Conservation (phyloP, 139 green algal genomes). For the Tetratostichococcus sp. region DNA sequence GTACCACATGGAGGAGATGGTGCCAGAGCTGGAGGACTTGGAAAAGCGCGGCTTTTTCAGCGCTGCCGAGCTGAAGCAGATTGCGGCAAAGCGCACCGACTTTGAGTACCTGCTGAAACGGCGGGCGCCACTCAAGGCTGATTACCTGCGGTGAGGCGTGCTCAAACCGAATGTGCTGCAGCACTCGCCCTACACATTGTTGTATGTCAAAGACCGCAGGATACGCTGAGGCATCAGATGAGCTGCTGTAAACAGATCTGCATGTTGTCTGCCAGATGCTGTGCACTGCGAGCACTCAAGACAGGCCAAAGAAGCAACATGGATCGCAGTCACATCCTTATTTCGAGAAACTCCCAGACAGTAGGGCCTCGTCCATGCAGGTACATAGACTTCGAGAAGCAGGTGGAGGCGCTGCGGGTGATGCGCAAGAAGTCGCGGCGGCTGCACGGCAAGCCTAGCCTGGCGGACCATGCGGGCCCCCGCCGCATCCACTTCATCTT, state of each 20-base stretch:
- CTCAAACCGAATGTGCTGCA: too few species aligned
- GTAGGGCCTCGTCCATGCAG: too few species aligned
- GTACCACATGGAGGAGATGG: slow-evolving; percentile 89
- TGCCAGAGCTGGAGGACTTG: slow-evolving; percentile 92
- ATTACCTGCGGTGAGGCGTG: slow-evolving; percentile 64
- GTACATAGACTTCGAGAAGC: slow-evolving; percentile 76
- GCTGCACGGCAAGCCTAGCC: slow-evolving; percentile 44
- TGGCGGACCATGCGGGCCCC: slow-evolving; percentile 65
- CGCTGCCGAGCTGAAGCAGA: slow-evolving; percentile 67
- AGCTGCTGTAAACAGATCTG: too few species aligned
- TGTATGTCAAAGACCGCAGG: too few species aligned
- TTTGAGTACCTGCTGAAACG: slow-evolving; percentile 90
- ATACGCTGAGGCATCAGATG: too few species aligned
- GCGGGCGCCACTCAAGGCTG: slow-evolving; percentile 56
- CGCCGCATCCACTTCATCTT: slow-evolving; percentile 87
- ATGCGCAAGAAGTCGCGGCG: slow-evolving; percentile 34
- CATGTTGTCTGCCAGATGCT: too few species aligned
- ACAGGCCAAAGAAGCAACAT: too few species aligned
- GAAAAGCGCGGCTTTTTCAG: slow-evolving; percentile 84
- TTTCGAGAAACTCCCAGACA: too few species aligned
- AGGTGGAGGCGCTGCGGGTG: slow-evolving; percentile 72
- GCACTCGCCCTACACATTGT: neutral
- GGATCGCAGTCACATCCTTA: too few species aligned
- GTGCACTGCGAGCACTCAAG: too few species aligned
- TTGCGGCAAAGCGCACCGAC: slow-evolving; percentile 70